Evolutionary conservation across 2,329 filamentous ascomycete genomes (phyloP), one percentile per base, ranked within the genome.

Genomic region (Microdochium trichocladiopsis): DNA sequence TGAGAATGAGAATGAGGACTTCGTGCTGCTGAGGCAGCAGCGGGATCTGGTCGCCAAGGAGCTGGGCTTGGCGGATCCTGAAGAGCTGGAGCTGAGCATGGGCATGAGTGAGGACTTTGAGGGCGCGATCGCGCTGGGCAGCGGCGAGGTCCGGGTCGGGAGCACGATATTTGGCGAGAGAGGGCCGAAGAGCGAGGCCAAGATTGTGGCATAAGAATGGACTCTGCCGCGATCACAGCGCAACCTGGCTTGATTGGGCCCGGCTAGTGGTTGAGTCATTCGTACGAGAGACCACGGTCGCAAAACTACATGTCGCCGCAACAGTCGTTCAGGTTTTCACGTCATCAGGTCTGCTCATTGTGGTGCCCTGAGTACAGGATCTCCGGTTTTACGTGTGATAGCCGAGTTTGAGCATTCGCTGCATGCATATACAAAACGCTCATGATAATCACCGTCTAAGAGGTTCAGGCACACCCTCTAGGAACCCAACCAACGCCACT

Each of bases 51-150:
- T 96, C 2, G 80, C 77, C 2, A 64, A 71, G 63, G 86, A 84
- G 58, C 63, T 92, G 50, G 81, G 75, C 0, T 59, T 83, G 41
- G 66, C 16, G 24, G 47, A 48, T 16, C 4, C 22, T 22, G 23
- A 48, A n/a, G 77, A 78, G 55, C 66, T 96, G 61, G 91, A 96
- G 74, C 69, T 97, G 70, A 96, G 92, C 70, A 99, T 99, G 93
- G 93, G 93, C 6, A 99, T 99, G 94, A 96, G 91, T 66, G 84
- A 90, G 63, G 94, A 99, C 69, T 99, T 93, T 68, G 92, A 96
- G 73, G 88, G 86, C 8, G 94, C 94, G 1, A 86, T 97, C 63
- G 72, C 70, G 12, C 74, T 90, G 74, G 94, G 94, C 0, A 96
- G 92, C 71, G 79, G 83, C 60, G 91, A 97, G 76, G 92, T 99